Percentiles rank a stretch among this genome's conserved stretches.
phyloP scores from a whole-genome alignment of 2,329 filamentous ascomycete genomes.

The Curvularia lunata region DNA sequence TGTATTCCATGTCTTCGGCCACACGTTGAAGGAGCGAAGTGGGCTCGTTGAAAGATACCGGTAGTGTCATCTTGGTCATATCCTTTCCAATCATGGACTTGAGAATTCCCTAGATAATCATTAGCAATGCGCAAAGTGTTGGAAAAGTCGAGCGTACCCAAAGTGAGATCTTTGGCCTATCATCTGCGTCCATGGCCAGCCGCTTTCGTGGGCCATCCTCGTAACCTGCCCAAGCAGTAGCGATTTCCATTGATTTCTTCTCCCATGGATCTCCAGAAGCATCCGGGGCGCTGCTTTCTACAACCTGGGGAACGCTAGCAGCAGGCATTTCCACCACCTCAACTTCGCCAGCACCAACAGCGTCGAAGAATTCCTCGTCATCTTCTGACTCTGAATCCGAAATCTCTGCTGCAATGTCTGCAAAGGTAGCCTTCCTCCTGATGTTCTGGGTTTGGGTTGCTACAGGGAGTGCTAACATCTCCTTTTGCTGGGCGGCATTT shows the following conservation, averaged over 20 bases:
- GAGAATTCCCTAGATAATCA: conserved; percentile 73
- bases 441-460: conserved; percentile 26
- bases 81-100: conserved; percentile 99
- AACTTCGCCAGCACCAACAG: conserved; percentile 90
- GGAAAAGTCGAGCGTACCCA: conserved; percentile 68
- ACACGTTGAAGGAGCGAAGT: conserved; percentile 94
- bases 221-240: conserved; percentile 83
- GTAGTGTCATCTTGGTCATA: conserved; percentile 99
- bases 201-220: conserved; percentile 82
- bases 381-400: conserved; percentile 77
- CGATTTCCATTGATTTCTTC: conserved; percentile 68
- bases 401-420: conserved; percentile 68
- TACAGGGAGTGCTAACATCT: conserved; percentile 26
- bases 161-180: conserved; percentile 90
- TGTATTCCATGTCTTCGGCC: conserved; percentile 98
- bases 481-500: conserved; percentile 44
- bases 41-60: conserved; percentile 97
- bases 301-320: conserved; percentile 42
- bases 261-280: conserved; percentile 57
- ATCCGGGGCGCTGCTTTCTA: conserved; percentile 40
- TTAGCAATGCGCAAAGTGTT: conserved; percentile 30
- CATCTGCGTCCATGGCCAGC: conserved; percentile 88
- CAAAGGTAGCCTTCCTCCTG: conserved; percentile 70
- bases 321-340: conserved; percentile 73
- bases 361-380: conserved; percentile 96